Evolutionary conservation across 2,329 filamentous ascomycete species (phyloP).

Genomic region (Neofusicoccum ribis): DNA sequence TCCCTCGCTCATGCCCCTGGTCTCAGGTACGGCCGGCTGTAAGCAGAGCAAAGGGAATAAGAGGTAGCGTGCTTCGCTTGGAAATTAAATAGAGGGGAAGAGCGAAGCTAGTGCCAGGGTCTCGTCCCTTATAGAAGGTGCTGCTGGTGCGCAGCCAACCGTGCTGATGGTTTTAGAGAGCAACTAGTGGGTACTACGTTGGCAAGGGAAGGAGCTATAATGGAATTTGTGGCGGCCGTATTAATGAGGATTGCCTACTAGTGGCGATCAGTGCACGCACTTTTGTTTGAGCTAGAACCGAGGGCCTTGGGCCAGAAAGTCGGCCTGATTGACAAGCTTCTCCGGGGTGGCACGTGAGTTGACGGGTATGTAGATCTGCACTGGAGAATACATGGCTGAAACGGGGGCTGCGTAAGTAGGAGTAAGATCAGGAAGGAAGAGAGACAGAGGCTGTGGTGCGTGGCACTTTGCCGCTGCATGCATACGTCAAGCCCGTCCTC

Average conservation of each 20-base stretch:
- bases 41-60: neutral
- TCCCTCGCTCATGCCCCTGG: neutral
- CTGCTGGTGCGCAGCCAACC: too few relatives aligned
- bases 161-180: too few relatives aligned
- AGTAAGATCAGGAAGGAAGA: neutral
- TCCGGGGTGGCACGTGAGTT: neutral
- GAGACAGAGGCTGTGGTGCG: neutral
- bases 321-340: neutral
- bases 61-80: neutral
- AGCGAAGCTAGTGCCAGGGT: neutral
- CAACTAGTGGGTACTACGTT: neutral
- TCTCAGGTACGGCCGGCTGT: neutral
- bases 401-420: neutral
- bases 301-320: neutral
- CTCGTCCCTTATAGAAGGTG: neutral
- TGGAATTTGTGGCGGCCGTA: neutral
- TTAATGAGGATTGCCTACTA: neutral
- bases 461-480: neutral
- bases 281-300: neutral
- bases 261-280: neutral
- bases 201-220: neutral
- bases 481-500: neutral
- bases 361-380: neutral
- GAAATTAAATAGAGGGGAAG: neutral
- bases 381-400: neutral